Percentiles rank a stretch among this genome's conserved stretches.
Evolutionary conservation across 495 filamentous ascomycete species (phyloP).

Genomic region (Penicillium goetzii): DNA sequence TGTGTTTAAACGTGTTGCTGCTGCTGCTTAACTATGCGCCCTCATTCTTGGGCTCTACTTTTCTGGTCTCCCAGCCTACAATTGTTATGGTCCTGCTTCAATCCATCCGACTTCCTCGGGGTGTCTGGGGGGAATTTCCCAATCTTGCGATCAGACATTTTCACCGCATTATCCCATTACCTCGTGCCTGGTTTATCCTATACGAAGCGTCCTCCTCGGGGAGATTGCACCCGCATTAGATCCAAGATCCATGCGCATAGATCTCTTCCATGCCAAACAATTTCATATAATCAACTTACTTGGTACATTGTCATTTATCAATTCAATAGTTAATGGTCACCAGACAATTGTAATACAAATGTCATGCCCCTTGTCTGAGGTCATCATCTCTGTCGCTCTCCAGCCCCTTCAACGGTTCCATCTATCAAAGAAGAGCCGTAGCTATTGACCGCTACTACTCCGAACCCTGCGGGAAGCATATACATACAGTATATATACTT

Average conservation of each 20-base stretch:
- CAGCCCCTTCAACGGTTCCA: background rate
- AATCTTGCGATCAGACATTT: constrained; percentile 1
- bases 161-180: background rate
- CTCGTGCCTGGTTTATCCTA: background rate
- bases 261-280: background rate
- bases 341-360: background rate
- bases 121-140: background rate
- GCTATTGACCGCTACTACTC: background rate
- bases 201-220: background rate
- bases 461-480: background rate
- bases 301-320: background rate
- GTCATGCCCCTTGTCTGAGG: background rate
- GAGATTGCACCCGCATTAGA: background rate
- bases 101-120: background rate
- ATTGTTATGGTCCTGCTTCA: constrained; percentile 14
- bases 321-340: background rate
- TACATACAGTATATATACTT: background rate
- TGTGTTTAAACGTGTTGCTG: background rate
- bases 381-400: background rate
- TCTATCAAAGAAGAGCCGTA: background rate
- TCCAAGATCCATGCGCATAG: background rate
- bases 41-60: constrained; percentile 14
- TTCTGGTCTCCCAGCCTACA: constrained; percentile 19
- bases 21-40: constrained; percentile 7
- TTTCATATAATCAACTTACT: background rate